Conservation (phyloP, 139 green algal species). For the Chlamydomonas incerta region DNA sequence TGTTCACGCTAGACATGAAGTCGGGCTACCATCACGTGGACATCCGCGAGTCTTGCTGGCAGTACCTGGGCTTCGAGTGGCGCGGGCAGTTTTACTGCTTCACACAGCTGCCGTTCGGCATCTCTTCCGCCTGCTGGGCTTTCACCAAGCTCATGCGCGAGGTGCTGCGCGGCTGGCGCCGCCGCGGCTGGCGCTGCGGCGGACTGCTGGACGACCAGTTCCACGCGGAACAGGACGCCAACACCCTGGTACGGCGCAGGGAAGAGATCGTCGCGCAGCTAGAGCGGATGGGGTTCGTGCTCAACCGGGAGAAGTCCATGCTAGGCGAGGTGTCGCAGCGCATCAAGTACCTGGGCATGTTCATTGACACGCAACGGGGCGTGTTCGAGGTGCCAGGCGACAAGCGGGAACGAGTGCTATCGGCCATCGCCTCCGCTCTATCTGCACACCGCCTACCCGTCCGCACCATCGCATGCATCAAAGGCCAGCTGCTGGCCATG, state of each 20-base stretch:
- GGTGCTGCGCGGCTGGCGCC: neutral
- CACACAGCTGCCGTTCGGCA: too few relatives aligned
- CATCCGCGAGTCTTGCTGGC: neutral
- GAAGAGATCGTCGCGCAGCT: neutral
- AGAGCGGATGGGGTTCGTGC: neutral
- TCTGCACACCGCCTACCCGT: too few relatives aligned
- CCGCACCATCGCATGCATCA: neutral
- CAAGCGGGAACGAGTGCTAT: too few relatives aligned
- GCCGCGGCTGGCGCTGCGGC: neutral
- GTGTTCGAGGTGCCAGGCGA: too few relatives aligned
- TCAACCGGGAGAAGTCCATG: slow-evolving; percentile 11
- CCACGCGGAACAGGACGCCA: neutral
- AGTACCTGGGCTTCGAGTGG: slow-evolving; percentile 25
- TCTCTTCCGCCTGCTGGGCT: too few relatives aligned
- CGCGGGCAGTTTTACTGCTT: too few relatives aligned
- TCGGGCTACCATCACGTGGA: slow-evolving; percentile 27
- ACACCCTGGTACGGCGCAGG: neutral
- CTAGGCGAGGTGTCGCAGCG: neutral
- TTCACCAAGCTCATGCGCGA: too few relatives aligned
- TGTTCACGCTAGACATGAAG: slow-evolving; percentile 18
- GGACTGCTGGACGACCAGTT: slow-evolving; percentile 18
- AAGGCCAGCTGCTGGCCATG: slow-evolving; percentile 7
- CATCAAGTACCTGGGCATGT: too few relatives aligned
- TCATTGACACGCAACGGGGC: too few relatives aligned
- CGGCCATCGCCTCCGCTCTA: too few relatives aligned